Evolutionary conservation across 2,329 filamentous ascomycete genomes (phyloP).

Genomic region (Laburnicola sp.): DNA sequence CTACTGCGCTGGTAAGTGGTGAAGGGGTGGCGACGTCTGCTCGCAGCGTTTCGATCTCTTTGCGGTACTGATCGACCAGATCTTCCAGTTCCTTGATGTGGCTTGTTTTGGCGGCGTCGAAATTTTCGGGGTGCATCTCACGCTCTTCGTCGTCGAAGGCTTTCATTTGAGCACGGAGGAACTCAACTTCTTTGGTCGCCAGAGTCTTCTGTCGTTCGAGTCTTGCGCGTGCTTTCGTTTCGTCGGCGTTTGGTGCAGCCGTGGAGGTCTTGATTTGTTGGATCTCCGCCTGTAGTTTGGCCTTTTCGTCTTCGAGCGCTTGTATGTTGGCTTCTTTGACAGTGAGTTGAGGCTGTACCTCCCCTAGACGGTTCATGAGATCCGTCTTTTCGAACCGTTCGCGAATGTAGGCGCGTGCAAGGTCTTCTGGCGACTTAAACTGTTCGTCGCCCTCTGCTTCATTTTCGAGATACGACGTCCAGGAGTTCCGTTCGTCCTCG

Average conservation of each 20-base stretch:
- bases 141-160: constrained; percentile 83
- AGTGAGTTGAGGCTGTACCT: constrained; percentile 73
- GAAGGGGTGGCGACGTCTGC: constrained; percentile 72
- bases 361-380: constrained; percentile 78
- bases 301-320: constrained; percentile 70
- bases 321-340: constrained; percentile 78
- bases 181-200: constrained; percentile 90
- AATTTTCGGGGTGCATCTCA: constrained; percentile 78
- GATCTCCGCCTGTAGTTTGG: constrained; percentile 66
- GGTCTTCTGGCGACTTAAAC: constrained; percentile 84
- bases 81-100: constrained; percentile 80
- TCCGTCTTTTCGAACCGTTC: constrained; percentile 79
- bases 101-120: constrained; percentile 72
- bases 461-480: constrained; percentile 81
- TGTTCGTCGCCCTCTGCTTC: constrained; percentile 66
- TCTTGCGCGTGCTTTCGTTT: constrained; percentile 70
- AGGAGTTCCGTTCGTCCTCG: constrained; percentile 84
- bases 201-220: constrained; percentile 84
- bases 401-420: constrained; percentile 81
- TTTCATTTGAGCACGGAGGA: constrained; percentile 88
- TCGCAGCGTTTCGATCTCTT: constrained; percentile 74
- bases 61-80: constrained; percentile 84
- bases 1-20: constrained; percentile 49
- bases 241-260: constrained; percentile 50
- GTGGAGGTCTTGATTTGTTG: constrained; percentile 65